Percentiles rank a stretch among this genome's conserved stretches.
These are phyloP conservation scores for Anastatica hierochuntica DNA, from an alignment of 345 rosid genomes.

Conservation along the genomic window DNA sequence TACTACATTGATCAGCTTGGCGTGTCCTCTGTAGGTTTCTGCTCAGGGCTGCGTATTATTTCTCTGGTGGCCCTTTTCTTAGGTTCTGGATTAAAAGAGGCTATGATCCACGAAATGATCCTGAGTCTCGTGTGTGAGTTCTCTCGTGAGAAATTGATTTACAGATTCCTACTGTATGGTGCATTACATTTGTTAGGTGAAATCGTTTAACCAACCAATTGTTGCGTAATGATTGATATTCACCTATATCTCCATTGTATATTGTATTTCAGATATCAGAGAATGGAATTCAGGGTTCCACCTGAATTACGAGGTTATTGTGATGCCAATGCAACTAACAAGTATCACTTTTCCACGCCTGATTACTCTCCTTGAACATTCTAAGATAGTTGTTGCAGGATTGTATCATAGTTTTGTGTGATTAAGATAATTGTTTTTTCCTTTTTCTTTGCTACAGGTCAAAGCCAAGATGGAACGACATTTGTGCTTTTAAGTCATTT, in stretches of 20 bases:
- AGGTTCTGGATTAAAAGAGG: slow-evolving; percentile 95
- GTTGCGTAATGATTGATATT: background rate
- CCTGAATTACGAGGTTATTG: slow-evolving; percentile 51
- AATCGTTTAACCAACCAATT: background rate
- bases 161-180: too few relatives aligned
- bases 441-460: slow-evolving; percentile 30
- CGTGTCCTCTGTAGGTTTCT: slow-evolving; percentile 47
- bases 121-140: slow-evolving; percentile 87
- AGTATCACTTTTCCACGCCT: slow-evolving; percentile 28
- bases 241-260: background rate
- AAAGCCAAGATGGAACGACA: slow-evolving; percentile 63
- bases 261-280: slow-evolving; percentile 63
- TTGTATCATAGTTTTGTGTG: too few relatives aligned
- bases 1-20: background rate
- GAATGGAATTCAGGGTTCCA: slow-evolving; percentile 85
- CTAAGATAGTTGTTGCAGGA: background rate
- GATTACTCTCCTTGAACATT: too few relatives aligned
- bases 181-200: background rate
- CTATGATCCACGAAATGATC: slow-evolving; percentile 95
- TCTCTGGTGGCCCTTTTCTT: slow-evolving; percentile 76
- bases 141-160: too few relatives aligned
- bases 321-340: slow-evolving; percentile 38
- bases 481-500: slow-evolving; percentile 68
- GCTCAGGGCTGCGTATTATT: slow-evolving; percentile 80
- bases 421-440: too few relatives aligned